Percentiles rank a stretch among this genome's conserved stretches.
These are phyloP conservation scores for Begonia peltatifolia DNA, from an alignment of 306 rosid genomes.

Conservation along the genomic window DNA sequence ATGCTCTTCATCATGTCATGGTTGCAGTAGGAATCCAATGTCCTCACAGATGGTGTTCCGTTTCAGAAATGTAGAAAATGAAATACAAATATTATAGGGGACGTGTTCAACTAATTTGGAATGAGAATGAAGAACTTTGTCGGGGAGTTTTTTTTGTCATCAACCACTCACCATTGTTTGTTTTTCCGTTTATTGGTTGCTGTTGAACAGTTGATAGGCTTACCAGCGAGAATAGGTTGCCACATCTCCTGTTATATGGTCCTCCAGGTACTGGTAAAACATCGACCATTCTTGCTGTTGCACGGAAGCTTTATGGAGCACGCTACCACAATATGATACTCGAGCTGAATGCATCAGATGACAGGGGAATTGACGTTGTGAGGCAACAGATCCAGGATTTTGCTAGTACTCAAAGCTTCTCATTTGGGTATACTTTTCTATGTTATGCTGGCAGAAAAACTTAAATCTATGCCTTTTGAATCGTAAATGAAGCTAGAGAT, in stretches of 20 bases:
- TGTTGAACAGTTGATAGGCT: constrained; percentile 61
- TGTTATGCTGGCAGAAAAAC: not conserved
- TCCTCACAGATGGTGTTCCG: no score
- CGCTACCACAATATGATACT: constrained; percentile 66
- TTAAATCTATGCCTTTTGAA: not conserved
- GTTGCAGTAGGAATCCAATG: no score
- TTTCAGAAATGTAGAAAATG: no score
- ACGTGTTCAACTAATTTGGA: no score
- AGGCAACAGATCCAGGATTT: constrained; percentile 88
- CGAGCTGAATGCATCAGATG: constrained; percentile 92
- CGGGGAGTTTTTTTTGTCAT: not conserved
- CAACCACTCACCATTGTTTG: not conserved
- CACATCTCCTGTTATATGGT: constrained; percentile 84
- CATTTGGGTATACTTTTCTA: constrained; percentile 53
- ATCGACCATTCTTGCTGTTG: constrained; percentile 85
- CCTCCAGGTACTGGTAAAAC: constrained; percentile 99
- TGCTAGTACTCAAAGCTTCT: constrained; percentile 87
- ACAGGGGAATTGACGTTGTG: constrained; percentile 91
- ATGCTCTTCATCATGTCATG: no score
- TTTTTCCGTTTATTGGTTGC: constrained; percentile 6
- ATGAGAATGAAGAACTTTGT: not conserved
- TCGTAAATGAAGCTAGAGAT: not conserved
- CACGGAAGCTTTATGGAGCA: constrained; percentile 77
- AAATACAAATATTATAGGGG: no score
- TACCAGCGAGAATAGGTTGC: constrained; percentile 77